A percentile compares a stretch with the other conserved stretches of the same genome.
Conservation (phyloP, 768 basidiomycete genomes). For the Lanmaoa rubissima region DNA sequence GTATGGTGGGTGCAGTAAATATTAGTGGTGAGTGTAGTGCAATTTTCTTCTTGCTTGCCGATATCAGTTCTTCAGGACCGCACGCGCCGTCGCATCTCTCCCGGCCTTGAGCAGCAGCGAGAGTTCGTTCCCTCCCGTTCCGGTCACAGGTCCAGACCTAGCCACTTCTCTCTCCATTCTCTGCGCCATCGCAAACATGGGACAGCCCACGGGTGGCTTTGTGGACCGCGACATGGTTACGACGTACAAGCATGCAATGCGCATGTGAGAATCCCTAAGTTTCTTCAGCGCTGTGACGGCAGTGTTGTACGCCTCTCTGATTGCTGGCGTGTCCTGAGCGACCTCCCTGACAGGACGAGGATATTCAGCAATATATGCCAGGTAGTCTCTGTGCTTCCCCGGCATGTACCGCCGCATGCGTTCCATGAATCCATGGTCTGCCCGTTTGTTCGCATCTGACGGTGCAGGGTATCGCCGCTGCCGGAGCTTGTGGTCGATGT, state of each 20-base stretch:
- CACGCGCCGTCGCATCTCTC: slow-evolving; percentile 78
- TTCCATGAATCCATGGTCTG: slow-evolving; percentile 81
- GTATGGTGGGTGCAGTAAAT: slow-evolving; percentile 2
- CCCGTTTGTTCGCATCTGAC: slow-evolving; percentile 61
- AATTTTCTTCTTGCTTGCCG: neutral
- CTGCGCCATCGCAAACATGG: slow-evolving; percentile 54
- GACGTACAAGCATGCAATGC: slow-evolving; percentile 83
- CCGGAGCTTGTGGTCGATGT: slow-evolving; percentile 83
- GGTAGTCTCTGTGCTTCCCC: slow-evolving; percentile 82
- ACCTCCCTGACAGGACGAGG: slow-evolving; percentile 63
- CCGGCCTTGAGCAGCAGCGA: slow-evolving; percentile 83
- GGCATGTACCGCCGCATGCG: slow-evolving; percentile 97
- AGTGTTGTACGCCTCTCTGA: slow-evolving; percentile 75
- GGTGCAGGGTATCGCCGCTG: slow-evolving; percentile 67
- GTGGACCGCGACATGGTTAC: slow-evolving; percentile 78
- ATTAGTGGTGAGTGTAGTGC: slow-evolving; percentile 11
- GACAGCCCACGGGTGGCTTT: slow-evolving; percentile 45
- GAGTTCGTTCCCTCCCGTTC: slow-evolving; percentile 89
- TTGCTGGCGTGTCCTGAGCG: slow-evolving; percentile 52
- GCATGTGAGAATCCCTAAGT: slow-evolving; percentile 86
- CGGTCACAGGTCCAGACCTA: slow-evolving; percentile 57
- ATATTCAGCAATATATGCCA: slow-evolving; percentile 59
- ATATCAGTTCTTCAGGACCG: slow-evolving; percentile 43
- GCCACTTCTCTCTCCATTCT: slow-evolving; percentile 42
- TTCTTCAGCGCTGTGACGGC: slow-evolving; percentile 77